Conservation (phyloP, 83 land plant species). For the Thuja plicata region DNA sequence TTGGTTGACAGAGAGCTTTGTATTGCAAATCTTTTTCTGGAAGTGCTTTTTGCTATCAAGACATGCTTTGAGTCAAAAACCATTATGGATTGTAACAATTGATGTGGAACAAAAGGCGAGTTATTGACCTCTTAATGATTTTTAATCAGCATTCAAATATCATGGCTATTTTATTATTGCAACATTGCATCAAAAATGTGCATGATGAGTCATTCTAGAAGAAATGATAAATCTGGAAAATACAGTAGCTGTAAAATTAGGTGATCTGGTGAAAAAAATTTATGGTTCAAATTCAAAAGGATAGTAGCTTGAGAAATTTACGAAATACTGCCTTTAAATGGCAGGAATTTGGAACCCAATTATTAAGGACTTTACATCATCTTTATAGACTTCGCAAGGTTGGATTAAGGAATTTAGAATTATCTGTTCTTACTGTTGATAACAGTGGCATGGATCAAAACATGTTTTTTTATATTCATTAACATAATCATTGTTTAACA, state of each 20-base stretch:
- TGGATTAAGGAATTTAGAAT: neutral
- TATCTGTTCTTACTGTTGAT: neutral
- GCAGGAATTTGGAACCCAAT: neutral
- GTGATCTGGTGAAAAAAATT: neutral
- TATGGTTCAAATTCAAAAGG: neutral
- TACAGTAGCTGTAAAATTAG: neutral
- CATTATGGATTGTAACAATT: neutral
- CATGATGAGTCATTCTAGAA: neutral
- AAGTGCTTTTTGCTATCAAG: neutral
- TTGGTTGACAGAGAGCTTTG: conserved; percentile 46
- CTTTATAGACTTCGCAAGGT: neutral
- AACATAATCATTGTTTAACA: neutral
- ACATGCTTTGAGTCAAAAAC: neutral
- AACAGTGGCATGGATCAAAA: neutral
- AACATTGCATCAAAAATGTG: neutral
- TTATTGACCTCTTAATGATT: neutral
- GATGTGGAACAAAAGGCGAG: neutral
- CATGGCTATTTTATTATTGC: neutral
- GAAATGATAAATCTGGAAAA: neutral
- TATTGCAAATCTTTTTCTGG: neutral
- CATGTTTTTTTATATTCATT: neutral
- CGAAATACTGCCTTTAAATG: neutral
- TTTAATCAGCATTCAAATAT: neutral
- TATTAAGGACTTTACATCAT: neutral
- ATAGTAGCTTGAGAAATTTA: neutral